phyloP scores from a whole-genome alignment of 495 filamentous ascomycete genomes.

The Clavariopsis aquatica region DNA sequence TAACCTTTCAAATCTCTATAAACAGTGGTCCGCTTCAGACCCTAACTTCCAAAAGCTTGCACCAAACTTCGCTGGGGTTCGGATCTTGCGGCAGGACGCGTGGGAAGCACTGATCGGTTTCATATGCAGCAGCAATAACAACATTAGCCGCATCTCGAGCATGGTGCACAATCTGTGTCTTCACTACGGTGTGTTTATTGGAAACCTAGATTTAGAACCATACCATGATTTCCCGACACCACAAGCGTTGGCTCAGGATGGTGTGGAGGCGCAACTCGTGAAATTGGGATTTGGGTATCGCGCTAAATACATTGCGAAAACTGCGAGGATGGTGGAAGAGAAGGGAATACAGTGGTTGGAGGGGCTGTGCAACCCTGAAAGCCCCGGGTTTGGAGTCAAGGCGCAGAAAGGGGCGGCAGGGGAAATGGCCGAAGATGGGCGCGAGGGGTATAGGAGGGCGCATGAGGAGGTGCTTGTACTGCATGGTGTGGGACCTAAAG shows the following conservation, averaged over 20 bases:
- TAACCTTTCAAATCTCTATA: constrained; percentile 73
- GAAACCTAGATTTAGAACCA: constrained; percentile 63
- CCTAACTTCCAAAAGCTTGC: constrained; percentile 88
- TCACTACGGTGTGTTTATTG: constrained; percentile 78
- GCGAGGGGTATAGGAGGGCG: constrained; percentile 73
- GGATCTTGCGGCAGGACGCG: constrained; percentile 92
- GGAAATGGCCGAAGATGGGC: constrained; percentile 59
- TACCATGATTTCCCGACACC: constrained; percentile 90
- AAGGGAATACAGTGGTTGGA: constrained; percentile 74
- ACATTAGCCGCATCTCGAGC: constrained; percentile 89
- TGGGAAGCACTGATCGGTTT: constrained; percentile 95
- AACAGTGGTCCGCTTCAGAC: constrained; percentile 83
- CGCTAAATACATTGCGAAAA: constrained; percentile 85
- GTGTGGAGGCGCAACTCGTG: constrained; percentile 75
- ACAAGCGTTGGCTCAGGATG: constrained; percentile 63
- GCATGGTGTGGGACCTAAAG: constrained; percentile 91
- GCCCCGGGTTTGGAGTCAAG: constrained; percentile 57
- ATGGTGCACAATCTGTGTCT: constrained; percentile 94
- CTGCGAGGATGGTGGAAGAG: constrained; percentile 70
- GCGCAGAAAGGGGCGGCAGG: constrained; percentile 45
- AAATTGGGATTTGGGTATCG: constrained; percentile 91
- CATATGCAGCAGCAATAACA: constrained; percentile 99
- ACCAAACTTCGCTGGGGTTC: constrained; percentile 82
- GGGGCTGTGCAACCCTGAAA: constrained; percentile 72
- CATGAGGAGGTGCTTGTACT: constrained; percentile 78